A percentile compares a stretch with the other conserved stretches of the same genome.
Conservation (phyloP, 2,329 filamentous ascomycete genomes). For the Sclerotiophoma versabilis region DNA sequence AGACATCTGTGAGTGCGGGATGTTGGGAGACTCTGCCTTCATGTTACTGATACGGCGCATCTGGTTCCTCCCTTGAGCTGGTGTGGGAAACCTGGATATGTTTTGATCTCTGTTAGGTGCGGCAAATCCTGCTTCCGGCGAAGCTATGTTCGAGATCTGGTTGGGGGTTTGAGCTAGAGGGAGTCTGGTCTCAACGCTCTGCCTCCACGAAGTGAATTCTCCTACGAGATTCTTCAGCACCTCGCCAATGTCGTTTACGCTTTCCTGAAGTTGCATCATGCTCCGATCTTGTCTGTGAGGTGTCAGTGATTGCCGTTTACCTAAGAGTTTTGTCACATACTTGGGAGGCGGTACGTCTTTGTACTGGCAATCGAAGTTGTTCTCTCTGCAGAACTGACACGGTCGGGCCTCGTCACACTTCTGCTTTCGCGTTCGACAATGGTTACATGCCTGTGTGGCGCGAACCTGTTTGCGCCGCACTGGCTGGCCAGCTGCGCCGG, state of each 20-base stretch:
- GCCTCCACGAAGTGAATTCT: conserved; percentile 44
- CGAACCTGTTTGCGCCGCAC: conserved; percentile 48
- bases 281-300: conserved; percentile 55
- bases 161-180: conserved; percentile 24
- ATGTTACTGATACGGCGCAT: conserved; percentile 41
- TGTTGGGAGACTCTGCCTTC: conserved; percentile 45
- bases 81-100: conserved; percentile 38
- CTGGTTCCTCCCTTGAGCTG: conserved; percentile 35
- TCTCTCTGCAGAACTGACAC: conserved; percentile 77
- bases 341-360: conserved; percentile 90
- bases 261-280: conserved; percentile 57
- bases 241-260: conserved; percentile 50
- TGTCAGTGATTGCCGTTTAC: conserved; percentile 25
- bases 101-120: conserved; percentile 35
- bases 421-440: conserved; percentile 51
- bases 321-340: conserved; percentile 59
- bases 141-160: conserved; percentile 35
- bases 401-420: conserved; percentile 52
- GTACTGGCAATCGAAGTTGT: conserved; percentile 84
- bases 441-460: conserved; percentile 70
- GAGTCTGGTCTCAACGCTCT: conserved; percentile 41
- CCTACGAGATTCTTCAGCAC: conserved; percentile 40
- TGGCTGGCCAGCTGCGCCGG: conserved; percentile 28
- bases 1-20: conserved; percentile 36
- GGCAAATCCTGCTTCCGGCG: conserved; percentile 38